These are phyloP conservation scores for Pestalotiopsis sp. DNA, from an alignment of 2,329 filamentous ascomycete genomes.

Conservation along the genomic window DNA sequence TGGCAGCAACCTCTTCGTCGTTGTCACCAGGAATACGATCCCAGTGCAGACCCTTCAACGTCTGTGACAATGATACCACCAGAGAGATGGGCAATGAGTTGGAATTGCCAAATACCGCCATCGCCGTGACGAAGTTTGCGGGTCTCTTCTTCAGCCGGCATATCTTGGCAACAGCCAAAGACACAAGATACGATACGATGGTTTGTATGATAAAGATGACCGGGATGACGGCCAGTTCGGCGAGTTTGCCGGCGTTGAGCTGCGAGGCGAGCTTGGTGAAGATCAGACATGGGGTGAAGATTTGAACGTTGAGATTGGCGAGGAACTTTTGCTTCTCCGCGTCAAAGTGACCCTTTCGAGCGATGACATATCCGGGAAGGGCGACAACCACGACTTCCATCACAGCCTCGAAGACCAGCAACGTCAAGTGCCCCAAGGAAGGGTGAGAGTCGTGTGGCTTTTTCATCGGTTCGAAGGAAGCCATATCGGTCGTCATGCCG, in stretches of 20 bases:
- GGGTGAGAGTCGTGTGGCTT: constrained; percentile 57
- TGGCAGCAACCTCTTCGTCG: constrained; percentile 89
- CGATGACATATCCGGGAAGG: constrained; percentile 90
- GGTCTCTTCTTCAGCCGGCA: constrained; percentile 85
- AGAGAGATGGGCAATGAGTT: constrained; percentile 97
- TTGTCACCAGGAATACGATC: constrained; percentile 88
- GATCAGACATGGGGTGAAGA: constrained; percentile 97
- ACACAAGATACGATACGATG: constrained; percentile 79
- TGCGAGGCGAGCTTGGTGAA: constrained; percentile 97
- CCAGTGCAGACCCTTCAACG: constrained; percentile 91
- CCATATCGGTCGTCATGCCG: constrained; percentile 33
- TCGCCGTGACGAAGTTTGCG: constrained; percentile 92
- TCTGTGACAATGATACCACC: constrained; percentile 91
- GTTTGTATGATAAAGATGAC: constrained; percentile 91
- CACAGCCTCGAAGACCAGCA: constrained; percentile 94
- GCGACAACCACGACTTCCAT: constrained; percentile 95
- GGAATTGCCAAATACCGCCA: constrained; percentile 97
- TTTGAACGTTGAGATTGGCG: constrained; percentile 91
- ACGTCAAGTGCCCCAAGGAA: constrained; percentile 66
- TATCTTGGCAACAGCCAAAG: constrained; percentile 68
- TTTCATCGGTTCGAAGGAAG: constrained; percentile 40
- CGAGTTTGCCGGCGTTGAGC: constrained; percentile 85
- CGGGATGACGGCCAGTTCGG: constrained; percentile 92
- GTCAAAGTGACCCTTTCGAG: constrained; percentile 88
- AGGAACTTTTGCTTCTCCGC: constrained; percentile 95